Base-by-base conservation (phyloP, 2,329 filamentous ascomycete species). In the Fusarium pseudograminearum region DNA sequence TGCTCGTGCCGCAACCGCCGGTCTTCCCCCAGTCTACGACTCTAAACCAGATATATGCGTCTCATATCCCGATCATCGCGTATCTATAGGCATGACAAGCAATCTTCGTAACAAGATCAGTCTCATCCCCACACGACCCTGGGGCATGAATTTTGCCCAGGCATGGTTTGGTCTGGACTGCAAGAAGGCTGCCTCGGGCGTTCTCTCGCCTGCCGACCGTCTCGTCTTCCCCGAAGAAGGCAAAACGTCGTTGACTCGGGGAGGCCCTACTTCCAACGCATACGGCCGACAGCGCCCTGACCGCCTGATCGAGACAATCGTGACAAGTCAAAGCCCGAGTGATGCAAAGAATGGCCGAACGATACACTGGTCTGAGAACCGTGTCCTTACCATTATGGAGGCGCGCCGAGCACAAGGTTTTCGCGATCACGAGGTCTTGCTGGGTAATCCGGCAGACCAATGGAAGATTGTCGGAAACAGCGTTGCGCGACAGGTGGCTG, bases 381-480 rank as follows among this genome's bases (percentile, higher is more conserved):
- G 93, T 1, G 78, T 85, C 0, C 72, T 93, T 0, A 89, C 85
- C 1, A 77, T 95, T 4, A 83, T 90, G 80, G 93, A 96, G 76
- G 86, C 84, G 0, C 80, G 90, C 3, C 82, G 91, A 3, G 90
- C 89, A 0, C 93, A 96, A 76, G 90, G 91, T 0, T 89, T 91
- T 41, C 87, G 83, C 0, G 91, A 95, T 57, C 69, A 89, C 8
- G 93, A 95, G 60, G 85, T 94, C 0, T 76, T 97, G 1, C 77
- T 94, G 2, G 92, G 92, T 0, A 73, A 56, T 0, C 76, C 84
- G 0, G 12, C 38, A 0, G 80, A 89, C 3, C 90, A 93, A 74
- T 89, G 87, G 80, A 86, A 84, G 57, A 87, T 93, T 22, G 83
- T 94, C 0, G 93, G 93, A 0, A 97, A 97, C 76, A 92, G 90